Percentiles rank a stretch among this genome's conserved stretches.
These are phyloP conservation scores for Hemileia vastatrix DNA, from an alignment of 1,284 basidiomycete genomes.

Conservation along the genomic window DNA sequence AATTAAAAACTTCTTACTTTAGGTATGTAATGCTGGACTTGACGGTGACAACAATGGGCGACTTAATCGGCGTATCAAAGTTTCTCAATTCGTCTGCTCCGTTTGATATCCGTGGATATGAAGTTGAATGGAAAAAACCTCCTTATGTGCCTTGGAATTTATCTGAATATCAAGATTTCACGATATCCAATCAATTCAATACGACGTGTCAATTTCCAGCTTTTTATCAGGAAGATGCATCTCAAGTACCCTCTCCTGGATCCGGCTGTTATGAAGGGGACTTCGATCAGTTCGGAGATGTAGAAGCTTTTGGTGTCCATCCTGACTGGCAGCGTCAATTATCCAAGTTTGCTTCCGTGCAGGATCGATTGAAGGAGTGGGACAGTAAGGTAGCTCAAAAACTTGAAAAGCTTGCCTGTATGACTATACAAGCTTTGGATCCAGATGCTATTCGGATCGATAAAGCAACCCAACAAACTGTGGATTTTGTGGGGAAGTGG, in stretches of 20 bases:
- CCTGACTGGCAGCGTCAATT: slow-evolving; percentile 68
- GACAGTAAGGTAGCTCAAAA: slow-evolving; percentile 62
- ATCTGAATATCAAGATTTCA: slow-evolving; percentile 69
- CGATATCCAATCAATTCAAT: slow-evolving; percentile 60
- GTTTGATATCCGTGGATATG: slow-evolving; percentile 64
- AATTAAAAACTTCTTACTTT: background rate
- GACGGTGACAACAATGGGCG: slow-evolving; percentile 80
- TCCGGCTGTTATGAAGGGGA: slow-evolving; percentile 67
- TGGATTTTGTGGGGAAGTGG: slow-evolving; percentile 69
- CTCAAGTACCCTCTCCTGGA: slow-evolving; percentile 52
- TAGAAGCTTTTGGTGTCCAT: slow-evolving; percentile 86
- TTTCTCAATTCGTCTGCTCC: slow-evolving; percentile 68
- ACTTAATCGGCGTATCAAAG: slow-evolving; percentile 73
- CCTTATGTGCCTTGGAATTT: slow-evolving; percentile 72
- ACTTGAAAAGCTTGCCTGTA: slow-evolving; percentile 66
- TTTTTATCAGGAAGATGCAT: slow-evolving; percentile 68
- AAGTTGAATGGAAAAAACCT: slow-evolving; percentile 65
- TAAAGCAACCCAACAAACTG: slow-evolving; percentile 80
- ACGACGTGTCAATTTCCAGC: slow-evolving; percentile 61
- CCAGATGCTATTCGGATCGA: slow-evolving; percentile 87
- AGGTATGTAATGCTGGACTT: slow-evolving; percentile 76
- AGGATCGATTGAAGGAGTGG: slow-evolving; percentile 87
- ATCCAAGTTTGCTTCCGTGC: slow-evolving; percentile 84
- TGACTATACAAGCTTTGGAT: slow-evolving; percentile 73
- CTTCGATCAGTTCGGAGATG: slow-evolving; percentile 87